These are phyloP conservation scores for Colletotrichum sp. DNA, from an alignment of 2,329 filamentous ascomycete species.

Conservation along the genomic window DNA sequence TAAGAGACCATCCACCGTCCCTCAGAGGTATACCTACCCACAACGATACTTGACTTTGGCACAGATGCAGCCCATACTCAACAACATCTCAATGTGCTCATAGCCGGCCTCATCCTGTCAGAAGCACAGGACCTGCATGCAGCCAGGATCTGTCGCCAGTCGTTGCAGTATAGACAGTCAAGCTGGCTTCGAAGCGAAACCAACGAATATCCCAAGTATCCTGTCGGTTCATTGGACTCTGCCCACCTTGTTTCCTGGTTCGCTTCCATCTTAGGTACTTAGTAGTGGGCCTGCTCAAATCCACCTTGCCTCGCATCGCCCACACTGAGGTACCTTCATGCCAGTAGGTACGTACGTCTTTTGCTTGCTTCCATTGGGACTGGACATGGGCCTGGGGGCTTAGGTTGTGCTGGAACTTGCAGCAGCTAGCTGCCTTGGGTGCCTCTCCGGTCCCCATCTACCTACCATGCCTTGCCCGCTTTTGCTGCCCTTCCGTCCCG, in stretches of 20 bases:
- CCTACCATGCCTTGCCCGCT: neutral
- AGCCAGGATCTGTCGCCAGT: neutral
- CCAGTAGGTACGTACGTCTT: neutral
- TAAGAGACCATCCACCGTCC: neutral
- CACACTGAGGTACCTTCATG: slow-evolving; percentile 5
- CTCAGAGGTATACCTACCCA: neutral
- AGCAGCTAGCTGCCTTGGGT: neutral
- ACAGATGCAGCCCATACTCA: neutral
- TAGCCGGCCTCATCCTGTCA: neutral
- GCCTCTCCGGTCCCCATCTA: neutral
- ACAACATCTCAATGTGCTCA: neutral
- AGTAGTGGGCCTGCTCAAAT: slow-evolving; percentile 2
- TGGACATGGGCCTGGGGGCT: neutral
- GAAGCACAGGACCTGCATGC: neutral
- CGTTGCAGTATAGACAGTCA: neutral
- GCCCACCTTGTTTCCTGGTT: neutral
- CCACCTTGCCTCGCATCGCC: neutral
- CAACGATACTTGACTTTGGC: neutral
- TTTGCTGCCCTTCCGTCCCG: slow-evolving; percentile 19
- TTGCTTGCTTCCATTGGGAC: neutral
- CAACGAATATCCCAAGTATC: neutral
- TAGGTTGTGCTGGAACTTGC: neutral
- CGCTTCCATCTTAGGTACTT: neutral
- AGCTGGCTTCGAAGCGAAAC: neutral
- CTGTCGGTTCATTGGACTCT: neutral